Evolutionary conservation across 2,329 filamentous ascomycete species (phyloP), one percentile per base, ranked within the genome.

Genomic region (Clarireedia monteithiana): DNA sequence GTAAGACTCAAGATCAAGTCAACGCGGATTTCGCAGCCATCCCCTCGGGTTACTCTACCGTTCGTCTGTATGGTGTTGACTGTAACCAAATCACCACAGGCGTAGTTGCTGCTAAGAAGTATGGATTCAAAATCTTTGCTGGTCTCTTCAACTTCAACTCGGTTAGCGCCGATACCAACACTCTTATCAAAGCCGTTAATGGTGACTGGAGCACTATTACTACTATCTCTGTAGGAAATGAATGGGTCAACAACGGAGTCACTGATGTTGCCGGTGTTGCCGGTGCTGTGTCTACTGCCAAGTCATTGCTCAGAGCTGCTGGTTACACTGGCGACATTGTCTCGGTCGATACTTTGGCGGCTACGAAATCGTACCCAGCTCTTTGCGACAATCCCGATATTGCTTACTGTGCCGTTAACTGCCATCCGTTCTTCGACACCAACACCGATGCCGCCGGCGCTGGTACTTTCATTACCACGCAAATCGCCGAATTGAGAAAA

Each of bases 381-480:
- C 77, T 96, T 48, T 95, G 90, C 72, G 70, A 83, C 26, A 77
- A 75, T 47, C 88, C 86, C 23, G 24, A 47, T 47, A 47, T 49
- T 1, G 89, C 95, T 67, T 89, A 88, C 73, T 89, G 85, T 66
- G 87, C 89, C 15, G 81, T 86, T 68, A 95, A 96, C 72, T 82
- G 84, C 62, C 90, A 95, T 70, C 81, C 89, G 12, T 95, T 91
- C 78, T 95, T 94, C 70, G 87, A 95, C 64, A 71, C 76, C 3
- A 81, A 79, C 48, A 79, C 80, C 26, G 69, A 71, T 2, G 80
- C 89, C 1, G 71, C 74, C 0, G 71, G 81, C 34, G 83, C 89
- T 2, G 90, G 90, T 3, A 63, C 69, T 0, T 95, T 89, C 70
- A 80, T 91, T 40, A 70, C 75, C 40, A 73, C 75, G 26, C 82